phyloP scores from a whole-genome alignment of 805 yeast species.

The Lipomyces spencermartinsiae region DNA sequence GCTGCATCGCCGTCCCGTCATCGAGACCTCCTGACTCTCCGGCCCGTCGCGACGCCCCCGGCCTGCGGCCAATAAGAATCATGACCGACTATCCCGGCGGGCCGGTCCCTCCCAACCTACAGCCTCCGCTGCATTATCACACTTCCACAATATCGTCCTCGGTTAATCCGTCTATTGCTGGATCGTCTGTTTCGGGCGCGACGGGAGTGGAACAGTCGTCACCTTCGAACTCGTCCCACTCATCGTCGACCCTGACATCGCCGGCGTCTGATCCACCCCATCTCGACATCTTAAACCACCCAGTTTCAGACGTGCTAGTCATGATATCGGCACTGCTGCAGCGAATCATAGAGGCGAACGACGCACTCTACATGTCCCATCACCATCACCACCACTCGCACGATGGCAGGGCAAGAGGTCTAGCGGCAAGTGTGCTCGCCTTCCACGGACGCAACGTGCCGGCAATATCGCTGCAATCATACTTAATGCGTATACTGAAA shows the following conservation, averaged over 20 bases:
- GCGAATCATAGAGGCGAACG: constrained; percentile 89
- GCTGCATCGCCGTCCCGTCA: not conserved
- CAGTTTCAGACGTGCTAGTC: constrained; percentile 76
- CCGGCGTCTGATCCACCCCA: constrained; percentile 45
- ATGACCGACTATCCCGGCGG: constrained; percentile 28
- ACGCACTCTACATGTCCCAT: constrained; percentile 66
- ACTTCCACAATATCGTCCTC: not conserved
- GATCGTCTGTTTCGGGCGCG: not conserved
- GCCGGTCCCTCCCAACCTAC: constrained; percentile 14
- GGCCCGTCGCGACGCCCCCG: constrained; percentile 10
- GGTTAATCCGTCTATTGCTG: not conserved
- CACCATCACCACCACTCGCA: constrained; percentile 34
- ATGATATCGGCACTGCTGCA: constrained; percentile 88
- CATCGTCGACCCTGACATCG: constrained; percentile 19
- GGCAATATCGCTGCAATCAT: constrained; percentile 90
- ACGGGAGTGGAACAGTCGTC: constrained; percentile 5
- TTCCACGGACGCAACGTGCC: constrained; percentile 97
- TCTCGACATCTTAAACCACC: constrained; percentile 79
- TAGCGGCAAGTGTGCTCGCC: constrained; percentile 58
- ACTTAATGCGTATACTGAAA: constrained; percentile 85
- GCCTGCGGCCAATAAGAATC: constrained; percentile 9
- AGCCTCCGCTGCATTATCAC: not conserved
- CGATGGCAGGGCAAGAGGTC: constrained; percentile 16
- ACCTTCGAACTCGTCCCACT: constrained; percentile 12
- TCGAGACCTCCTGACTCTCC: constrained; percentile 4